These are phyloP conservation scores for Kappamyces sp. DNA, from an alignment of 192 early-diverging fungal species.

Conservation along the genomic window DNA sequence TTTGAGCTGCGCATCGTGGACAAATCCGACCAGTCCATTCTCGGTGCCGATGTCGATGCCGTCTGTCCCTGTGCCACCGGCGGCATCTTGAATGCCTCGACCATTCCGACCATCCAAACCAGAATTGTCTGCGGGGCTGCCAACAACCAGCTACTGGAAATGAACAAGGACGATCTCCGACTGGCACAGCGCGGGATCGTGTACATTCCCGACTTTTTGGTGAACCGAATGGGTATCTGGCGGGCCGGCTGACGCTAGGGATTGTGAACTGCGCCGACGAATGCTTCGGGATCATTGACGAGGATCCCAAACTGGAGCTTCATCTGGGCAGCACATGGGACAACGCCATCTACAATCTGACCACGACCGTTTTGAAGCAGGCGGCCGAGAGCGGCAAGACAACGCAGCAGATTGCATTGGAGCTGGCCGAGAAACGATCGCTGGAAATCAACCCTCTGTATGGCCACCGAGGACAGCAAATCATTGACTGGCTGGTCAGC, in stretches of 20 bases:
- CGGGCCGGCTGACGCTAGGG: background rate
- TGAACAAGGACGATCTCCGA: constrained; percentile 28
- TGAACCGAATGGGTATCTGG: constrained; percentile 23
- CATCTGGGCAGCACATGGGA: constrained; percentile 36
- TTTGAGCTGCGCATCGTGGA: constrained; percentile 25
- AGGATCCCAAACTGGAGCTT: constrained; percentile 35
- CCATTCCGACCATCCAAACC: constrained; percentile 31
- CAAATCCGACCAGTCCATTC: constrained; percentile 23
- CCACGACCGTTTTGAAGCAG: constrained; percentile 21
- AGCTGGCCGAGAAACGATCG: constrained; percentile 26
- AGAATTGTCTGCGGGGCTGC: constrained; percentile 44
- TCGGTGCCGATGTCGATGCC: constrained; percentile 37
- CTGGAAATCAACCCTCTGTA: constrained; percentile 28
- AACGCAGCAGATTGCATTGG: constrained; percentile 33
- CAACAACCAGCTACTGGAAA: constrained; percentile 39
- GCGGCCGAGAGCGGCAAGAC: constrained; percentile 19
- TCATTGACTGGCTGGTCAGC: constrained; percentile 32
- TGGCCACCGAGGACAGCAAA: constrained; percentile 33
- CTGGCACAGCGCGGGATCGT: constrained; percentile 29
- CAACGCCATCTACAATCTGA: constrained; percentile 38
- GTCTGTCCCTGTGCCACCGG: constrained; percentile 40
- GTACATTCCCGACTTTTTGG: constrained; percentile 40
- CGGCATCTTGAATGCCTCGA: constrained; percentile 30
- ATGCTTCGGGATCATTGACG: constrained; percentile 27
- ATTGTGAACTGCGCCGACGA: constrained; percentile 49